Evolutionary conservation across 2,329 filamentous ascomycete genomes (phyloP), one percentile per base, ranked within the genome.

Genomic region (Diplodia intermedia): DNA sequence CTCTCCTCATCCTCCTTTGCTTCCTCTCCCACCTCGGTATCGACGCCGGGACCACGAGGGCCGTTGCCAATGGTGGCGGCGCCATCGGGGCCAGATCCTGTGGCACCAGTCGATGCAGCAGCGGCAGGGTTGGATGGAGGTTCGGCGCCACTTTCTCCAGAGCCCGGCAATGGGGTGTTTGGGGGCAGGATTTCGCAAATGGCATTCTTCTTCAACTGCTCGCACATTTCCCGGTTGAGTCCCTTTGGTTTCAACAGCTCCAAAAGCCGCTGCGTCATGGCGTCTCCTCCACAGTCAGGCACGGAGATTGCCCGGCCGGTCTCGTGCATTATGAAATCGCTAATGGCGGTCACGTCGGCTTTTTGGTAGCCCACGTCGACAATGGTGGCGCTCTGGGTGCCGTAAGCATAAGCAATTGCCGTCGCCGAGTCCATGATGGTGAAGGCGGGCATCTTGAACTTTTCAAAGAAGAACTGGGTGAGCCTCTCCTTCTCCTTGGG

Each of bases 401-500:
- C 94, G 75, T 96, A 98, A 68, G 95, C 89, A 75, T 88, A 90
- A 68, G 83, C 90, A 0, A 93, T 91, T 31, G 95, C 94, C 56
- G 96, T 82, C 3, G 92, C 94, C 73, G 93, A 91, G 79, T 98
- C 92, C 82, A 99, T 90, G 70, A 98, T 86, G 73, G 91, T 94
- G 63, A 99, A 91, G 0, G 92, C 93, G 0, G 95, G 95, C 0
- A 93, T 95, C 82, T 94, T 95, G 77, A 97, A 97, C 81, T 95
- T 96, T 80, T 99, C 95, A 75, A 99, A 99, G 71, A 98, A 88
- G 83, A 97, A 99, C 71, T 95, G 92, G 15, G 94, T 91, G 72
- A 99, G 90, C 49, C 87, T 87, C 80, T 98, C 94, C 77, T 90
- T 90, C 79, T 97, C 93, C 70, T 91, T 90, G 9, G 91, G 88